These are phyloP conservation scores for Moniliophthora roreri DNA, from an alignment of 1,284 basidiomycete genomes.

Conservation along the genomic window DNA sequence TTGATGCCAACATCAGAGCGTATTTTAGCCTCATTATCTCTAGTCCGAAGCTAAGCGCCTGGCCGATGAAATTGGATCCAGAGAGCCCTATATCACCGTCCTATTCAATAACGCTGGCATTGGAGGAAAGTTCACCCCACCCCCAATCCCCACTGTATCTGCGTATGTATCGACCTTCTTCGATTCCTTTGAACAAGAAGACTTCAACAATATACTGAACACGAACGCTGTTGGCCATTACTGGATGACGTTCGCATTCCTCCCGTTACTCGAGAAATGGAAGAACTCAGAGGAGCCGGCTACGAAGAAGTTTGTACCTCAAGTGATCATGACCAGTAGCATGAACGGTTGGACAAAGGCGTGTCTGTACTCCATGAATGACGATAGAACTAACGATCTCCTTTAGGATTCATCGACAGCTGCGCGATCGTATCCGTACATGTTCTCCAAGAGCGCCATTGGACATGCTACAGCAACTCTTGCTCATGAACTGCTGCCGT, in stretches of 20 bases:
- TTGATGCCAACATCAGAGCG: background rate
- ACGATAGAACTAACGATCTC: background rate
- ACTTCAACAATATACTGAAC: constrained; percentile 36
- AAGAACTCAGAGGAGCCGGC: constrained; percentile 25
- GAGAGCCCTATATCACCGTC: constrained; percentile 43
- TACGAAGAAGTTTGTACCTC: constrained; percentile 42
- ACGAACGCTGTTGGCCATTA: constrained; percentile 49
- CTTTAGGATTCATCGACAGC: constrained; percentile 39
- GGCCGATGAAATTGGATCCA: constrained; percentile 39
- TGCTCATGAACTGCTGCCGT: constrained; percentile 50
- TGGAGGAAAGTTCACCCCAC: constrained; percentile 26
- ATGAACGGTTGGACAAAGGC: constrained; percentile 58
- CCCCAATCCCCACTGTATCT: constrained; percentile 31
- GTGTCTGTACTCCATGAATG: background rate
- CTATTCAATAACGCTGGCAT: constrained; percentile 38
- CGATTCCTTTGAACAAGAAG: constrained; percentile 36
- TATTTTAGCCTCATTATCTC: background rate
- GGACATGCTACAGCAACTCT: constrained; percentile 47
- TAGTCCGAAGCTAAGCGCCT: constrained; percentile 47
- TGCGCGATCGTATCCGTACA: constrained; percentile 44
- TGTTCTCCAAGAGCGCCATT: constrained; percentile 51
- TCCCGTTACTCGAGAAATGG: constrained; percentile 50
- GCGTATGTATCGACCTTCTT: constrained; percentile 40
- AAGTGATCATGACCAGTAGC: constrained; percentile 51
- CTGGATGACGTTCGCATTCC: constrained; percentile 52